These are phyloP conservation scores for Botrytis fragariae DNA, from an alignment of 2,329 filamentous ascomycete species.

Conservation along the genomic window DNA sequence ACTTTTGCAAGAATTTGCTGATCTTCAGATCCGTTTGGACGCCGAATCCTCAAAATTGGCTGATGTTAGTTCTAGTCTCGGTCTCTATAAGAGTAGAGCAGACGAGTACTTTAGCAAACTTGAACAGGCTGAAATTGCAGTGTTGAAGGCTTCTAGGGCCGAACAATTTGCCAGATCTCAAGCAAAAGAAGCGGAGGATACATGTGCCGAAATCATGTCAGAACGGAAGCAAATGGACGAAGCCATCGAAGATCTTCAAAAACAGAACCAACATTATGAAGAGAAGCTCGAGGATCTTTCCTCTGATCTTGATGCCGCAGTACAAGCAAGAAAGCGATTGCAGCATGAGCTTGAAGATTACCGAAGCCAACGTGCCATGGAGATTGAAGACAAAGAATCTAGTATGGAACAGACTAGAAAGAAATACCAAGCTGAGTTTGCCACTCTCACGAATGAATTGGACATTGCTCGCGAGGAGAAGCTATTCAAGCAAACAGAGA, in stretches of 20 bases:
- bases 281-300: slow-evolving; percentile 89
- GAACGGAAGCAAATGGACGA: slow-evolving; percentile 89
- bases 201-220: slow-evolving; percentile 83
- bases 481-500: slow-evolving; percentile 83
- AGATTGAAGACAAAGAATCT: slow-evolving; percentile 94
- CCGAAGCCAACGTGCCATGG: slow-evolving; percentile 88
- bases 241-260: slow-evolving; percentile 83
- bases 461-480: slow-evolving; percentile 89
- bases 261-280: slow-evolving; percentile 84
- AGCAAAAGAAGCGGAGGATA: slow-evolving; percentile 86
- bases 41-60: slow-evolving; percentile 80
- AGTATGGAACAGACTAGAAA: slow-evolving; percentile 95
- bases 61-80: slow-evolving; percentile 80
- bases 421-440: slow-evolving; percentile 95
- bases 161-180: slow-evolving; percentile 93
- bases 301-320: slow-evolving; percentile 79
- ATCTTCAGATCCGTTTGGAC: slow-evolving; percentile 89
- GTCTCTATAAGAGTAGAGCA: slow-evolving; percentile 84
- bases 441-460: slow-evolving; percentile 84
- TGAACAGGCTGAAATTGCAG: slow-evolving; percentile 93
- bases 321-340: slow-evolving; percentile 88
- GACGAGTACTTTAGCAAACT: slow-evolving; percentile 98
- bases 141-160: slow-evolving; percentile 85
- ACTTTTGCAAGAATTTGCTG: slow-evolving; percentile 86
- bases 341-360: slow-evolving; percentile 98